Percentiles rank a stretch among this genome's conserved stretches.
These are phyloP conservation scores for Pharus latifolius DNA, from an alignment of 176 grass and related monocot species.

Conservation along the genomic window DNA sequence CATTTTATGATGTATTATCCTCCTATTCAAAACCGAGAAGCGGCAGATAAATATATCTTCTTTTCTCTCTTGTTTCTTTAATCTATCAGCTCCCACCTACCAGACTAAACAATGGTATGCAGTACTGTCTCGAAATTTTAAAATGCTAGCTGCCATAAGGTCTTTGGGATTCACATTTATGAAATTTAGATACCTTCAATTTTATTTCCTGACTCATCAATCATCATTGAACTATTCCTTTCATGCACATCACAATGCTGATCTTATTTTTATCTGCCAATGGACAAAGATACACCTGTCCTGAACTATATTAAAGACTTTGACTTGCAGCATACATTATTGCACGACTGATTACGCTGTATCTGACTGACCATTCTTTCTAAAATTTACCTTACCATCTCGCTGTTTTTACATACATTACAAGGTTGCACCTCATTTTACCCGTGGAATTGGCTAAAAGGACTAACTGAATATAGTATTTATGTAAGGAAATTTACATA, in stretches of 20 bases:
- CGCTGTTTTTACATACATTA: not conserved
- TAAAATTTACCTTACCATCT: not conserved
- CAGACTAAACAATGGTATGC: slow-evolving; percentile 1
- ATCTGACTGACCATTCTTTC: no score
- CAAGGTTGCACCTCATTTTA: not conserved
- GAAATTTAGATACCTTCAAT: slow-evolving; percentile 12
- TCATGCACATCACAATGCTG: slow-evolving; percentile 9
- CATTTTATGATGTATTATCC: not conserved
- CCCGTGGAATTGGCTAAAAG: not conserved
- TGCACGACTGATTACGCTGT: not conserved
- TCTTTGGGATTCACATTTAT: slow-evolving; percentile 11
- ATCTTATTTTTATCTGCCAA: slow-evolving; percentile 13
- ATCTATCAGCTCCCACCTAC: slow-evolving; percentile 4
- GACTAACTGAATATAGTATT: not conserved
- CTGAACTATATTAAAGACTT: not conserved
- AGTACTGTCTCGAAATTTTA: slow-evolving; percentile 10
- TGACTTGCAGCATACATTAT: not conserved
- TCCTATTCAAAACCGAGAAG: not conserved
- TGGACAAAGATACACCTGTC: slow-evolving; percentile 8
- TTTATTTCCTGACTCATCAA: not conserved
- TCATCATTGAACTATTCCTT: slow-evolving; percentile 12
- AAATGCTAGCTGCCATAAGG: slow-evolving; percentile 5
- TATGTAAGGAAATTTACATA: not conserved
- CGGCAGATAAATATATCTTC: not conserved
- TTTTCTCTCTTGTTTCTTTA: not conserved